Evolutionary conservation across 192 early-diverging fungal genomes (phyloP).

Genomic region (Tieghemiomyces parasiticus): DNA sequence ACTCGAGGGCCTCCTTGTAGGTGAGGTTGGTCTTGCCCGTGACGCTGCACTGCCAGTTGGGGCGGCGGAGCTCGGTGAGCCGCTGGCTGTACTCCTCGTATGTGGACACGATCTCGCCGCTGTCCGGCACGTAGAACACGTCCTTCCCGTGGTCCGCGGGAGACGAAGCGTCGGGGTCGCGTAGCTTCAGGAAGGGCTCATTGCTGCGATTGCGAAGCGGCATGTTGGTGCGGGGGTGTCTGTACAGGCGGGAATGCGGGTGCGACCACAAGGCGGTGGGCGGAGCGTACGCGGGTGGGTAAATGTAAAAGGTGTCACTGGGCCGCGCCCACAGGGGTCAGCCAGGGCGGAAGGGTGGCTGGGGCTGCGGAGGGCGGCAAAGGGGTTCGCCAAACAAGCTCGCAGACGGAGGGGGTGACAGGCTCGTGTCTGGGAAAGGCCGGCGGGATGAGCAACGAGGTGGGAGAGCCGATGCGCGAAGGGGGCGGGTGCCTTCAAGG

Average conservation of each 20-base stretch:
- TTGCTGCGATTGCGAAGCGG: neutral
- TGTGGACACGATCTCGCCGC: neutral
- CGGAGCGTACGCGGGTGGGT: no score
- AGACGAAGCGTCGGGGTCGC: neutral
- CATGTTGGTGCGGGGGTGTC: neutral
- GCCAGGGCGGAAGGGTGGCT: no score
- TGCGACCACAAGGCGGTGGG: no score
- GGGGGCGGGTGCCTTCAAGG: no score
- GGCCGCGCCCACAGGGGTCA: no score
- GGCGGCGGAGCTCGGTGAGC: conserved; percentile 41
- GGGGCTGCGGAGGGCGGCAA: no score
- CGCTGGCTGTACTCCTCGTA: conserved; percentile 34
- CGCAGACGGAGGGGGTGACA: no score
- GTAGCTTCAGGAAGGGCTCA: conserved; percentile 1
- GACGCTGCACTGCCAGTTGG: conserved; percentile 54
- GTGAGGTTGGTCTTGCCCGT: conserved; percentile 59
- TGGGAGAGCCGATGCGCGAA: no score
- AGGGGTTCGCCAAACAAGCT: no score
- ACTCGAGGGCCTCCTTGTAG: conserved; percentile 51
- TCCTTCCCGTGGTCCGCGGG: conserved; percentile 1
- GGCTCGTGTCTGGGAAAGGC: no score
- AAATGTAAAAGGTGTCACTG: no score
- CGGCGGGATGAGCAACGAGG: no score
- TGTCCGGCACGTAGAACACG: neutral
- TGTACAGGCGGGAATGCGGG: neutral